Evolutionary conservation across 257 asterid species (phyloP).

Genomic region (Linderniella brevidens): DNA sequence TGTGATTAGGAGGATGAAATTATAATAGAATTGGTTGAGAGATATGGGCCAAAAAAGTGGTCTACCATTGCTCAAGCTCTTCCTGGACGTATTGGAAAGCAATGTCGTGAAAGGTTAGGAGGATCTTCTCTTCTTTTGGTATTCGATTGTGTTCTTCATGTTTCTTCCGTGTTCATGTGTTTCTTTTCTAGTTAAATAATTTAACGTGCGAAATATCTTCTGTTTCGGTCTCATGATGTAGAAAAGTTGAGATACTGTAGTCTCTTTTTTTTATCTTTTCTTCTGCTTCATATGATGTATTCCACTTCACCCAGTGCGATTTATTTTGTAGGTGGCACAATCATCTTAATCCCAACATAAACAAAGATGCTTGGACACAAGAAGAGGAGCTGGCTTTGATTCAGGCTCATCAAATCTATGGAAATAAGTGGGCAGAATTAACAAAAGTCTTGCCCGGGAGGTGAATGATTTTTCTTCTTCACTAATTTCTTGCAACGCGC

Average conservation of each 20-base stretch:
- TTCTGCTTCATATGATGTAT: conserved; percentile 3
- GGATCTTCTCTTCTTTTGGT: conserved; percentile 7
- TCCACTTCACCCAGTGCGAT: conserved; percentile 3
- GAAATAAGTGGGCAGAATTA: conserved; percentile 99
- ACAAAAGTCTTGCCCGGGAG: conserved; percentile 93
- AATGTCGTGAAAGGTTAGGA: conserved; percentile 84
- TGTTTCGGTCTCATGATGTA: neutral
- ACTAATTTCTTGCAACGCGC: conserved; percentile 8
- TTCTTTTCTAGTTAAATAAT: neutral
- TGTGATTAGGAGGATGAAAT: conserved; percentile 69
- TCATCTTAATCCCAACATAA: conserved; percentile 89
- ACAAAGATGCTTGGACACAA: conserved; percentile 96
- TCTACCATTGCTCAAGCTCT: conserved; percentile 88
- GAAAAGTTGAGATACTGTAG: neutral
- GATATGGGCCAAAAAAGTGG: conserved; percentile 88
- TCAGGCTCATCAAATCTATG: conserved; percentile 82
- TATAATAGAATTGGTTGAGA: conserved; percentile 56
- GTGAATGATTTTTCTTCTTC: conserved; percentile 20
- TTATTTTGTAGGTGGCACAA: conserved; percentile 83
- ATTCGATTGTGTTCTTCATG: neutral
- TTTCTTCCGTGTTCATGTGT: neutral
- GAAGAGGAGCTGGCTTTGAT: conserved; percentile 82
- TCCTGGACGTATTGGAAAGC: conserved; percentile 98
- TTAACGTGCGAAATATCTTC: too few relatives aligned
- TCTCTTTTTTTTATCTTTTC: conserved; percentile 1